Base-by-base conservation (phyloP, 2,329 filamentous ascomycete species). In the Coleophoma cylindrospora region DNA sequence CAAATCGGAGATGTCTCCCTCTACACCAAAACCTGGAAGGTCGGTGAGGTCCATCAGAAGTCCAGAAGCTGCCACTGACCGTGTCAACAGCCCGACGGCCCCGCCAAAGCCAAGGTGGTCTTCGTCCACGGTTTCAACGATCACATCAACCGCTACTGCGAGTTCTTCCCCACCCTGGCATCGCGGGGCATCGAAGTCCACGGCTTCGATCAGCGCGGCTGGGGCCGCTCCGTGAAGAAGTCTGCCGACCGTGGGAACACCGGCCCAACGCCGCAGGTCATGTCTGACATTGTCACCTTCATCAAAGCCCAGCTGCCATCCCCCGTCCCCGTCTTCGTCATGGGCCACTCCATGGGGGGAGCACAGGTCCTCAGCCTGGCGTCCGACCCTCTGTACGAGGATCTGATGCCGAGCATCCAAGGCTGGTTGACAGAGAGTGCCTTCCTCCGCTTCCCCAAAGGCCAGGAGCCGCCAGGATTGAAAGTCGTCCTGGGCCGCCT, bases 301-400 rank as follows among this genome's bases (percentile, higher is more conserved):
- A 74, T 94, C 57, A 74, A 74, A 52, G 71, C 73, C 33, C 78
- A 86, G 54, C 70, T 84, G 5, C 76, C 76, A 10, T 66, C 61
- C 5, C 52, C 61, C 4, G 70, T 74, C 34, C 89, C 90, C 0
- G 64, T 95, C 14, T 96, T 96, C 69, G 76, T 96, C 17, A 83
- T 94, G 74, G 91, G 91, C 48, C 90, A 96, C 69, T 91, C 86
- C 19, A 96, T 96, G 89, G 91, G 91, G 57, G 91, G 91, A 52
- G 89, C 83, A 21, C 79, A 95, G 68, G 79, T 84, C 6, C 71
- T 95, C 9, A 83, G 80, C 40, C 66, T 86, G 19, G 76, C 77
- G 21, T 75, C 71, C 49, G 72, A 76, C 48, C 66, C 74, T 1
- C 53, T 66, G 49, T 77, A 82, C 64, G 68, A 70, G 40, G 76